phyloP scores from a whole-genome alignment of 2,329 filamentous ascomycete species.

The Chrysosporium keratinophilum region DNA sequence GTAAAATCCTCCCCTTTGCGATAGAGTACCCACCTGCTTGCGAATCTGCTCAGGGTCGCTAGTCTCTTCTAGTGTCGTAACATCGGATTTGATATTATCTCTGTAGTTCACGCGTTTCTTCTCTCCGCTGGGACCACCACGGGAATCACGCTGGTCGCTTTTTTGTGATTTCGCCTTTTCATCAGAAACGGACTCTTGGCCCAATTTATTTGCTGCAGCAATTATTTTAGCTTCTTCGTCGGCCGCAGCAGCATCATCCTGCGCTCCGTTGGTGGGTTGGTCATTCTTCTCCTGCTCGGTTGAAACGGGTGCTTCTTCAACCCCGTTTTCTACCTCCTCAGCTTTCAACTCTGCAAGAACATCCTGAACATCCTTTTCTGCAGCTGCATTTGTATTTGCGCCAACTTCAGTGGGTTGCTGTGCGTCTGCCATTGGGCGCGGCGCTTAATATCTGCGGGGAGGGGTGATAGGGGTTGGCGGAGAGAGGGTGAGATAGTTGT shows the following conservation, averaged over 20 bases:
- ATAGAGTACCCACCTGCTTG: slow-evolving; percentile 48
- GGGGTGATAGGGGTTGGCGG: not conserved
- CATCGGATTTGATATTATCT: slow-evolving; percentile 61
- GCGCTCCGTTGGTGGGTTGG: slow-evolving; percentile 29
- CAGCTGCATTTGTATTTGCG: slow-evolving; percentile 30
- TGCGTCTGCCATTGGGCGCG: slow-evolving; percentile 29
- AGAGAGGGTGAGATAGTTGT: too few relatives aligned
- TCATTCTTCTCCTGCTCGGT: slow-evolving; percentile 21
- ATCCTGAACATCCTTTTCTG: slow-evolving; percentile 39
- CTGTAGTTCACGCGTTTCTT: slow-evolving; percentile 24
- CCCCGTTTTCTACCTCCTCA: slow-evolving; percentile 18
- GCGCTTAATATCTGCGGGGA: not conserved
- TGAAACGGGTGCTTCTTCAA: slow-evolving; percentile 12
- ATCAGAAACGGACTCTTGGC: slow-evolving; percentile 16
- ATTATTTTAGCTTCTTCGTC: slow-evolving; percentile 25
- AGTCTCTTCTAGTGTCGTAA: slow-evolving; percentile 56
- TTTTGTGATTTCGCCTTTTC: slow-evolving; percentile 13
- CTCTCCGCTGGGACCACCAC: slow-evolving; percentile 22
- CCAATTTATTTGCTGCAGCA: slow-evolving; percentile 16
- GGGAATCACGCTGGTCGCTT: slow-evolving; percentile 24
- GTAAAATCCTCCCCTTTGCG: not conserved
- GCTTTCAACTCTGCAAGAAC: slow-evolving; percentile 38
- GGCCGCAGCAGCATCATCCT: slow-evolving; percentile 30
- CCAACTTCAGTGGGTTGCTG: slow-evolving; percentile 25
- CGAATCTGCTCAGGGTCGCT: slow-evolving; percentile 72